phyloP scores from a whole-genome alignment of 2,329 filamentous ascomycete species.

The Coniella lustricola region DNA sequence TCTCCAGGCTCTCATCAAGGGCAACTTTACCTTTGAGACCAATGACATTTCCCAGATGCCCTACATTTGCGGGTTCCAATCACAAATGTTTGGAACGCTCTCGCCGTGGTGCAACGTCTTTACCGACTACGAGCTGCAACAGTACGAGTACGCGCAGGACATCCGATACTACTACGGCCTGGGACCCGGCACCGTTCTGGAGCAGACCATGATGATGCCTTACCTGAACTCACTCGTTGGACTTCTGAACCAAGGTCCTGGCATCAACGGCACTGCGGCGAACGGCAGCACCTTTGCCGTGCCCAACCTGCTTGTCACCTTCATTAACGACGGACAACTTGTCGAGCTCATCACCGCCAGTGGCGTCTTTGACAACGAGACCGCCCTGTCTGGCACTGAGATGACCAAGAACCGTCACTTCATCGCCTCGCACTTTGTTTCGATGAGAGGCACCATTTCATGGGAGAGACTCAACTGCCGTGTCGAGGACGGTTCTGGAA shows the following conservation, averaged over 20 bases:
- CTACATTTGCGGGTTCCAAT: constrained; percentile 64
- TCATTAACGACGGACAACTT: constrained; percentile 61
- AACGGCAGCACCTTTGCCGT: constrained; percentile 41
- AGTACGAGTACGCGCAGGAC: constrained; percentile 63
- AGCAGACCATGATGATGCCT: constrained; percentile 54
- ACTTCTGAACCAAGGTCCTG: constrained; percentile 46
- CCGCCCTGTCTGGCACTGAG: constrained; percentile 37
- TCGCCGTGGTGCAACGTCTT: constrained; percentile 59
- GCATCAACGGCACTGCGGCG: constrained; percentile 36
- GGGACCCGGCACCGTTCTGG: constrained; percentile 48
- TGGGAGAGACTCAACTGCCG: constrained; percentile 56
- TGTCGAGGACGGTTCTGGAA: constrained; percentile 6
- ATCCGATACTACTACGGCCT: constrained; percentile 61
- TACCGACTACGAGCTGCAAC: constrained; percentile 51
- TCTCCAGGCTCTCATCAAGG: constrained; percentile 45
- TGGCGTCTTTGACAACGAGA: constrained; percentile 54
- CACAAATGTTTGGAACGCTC: constrained; percentile 54
- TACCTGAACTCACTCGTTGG: constrained; percentile 47
- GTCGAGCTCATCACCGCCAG: constrained; percentile 52
- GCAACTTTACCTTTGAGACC: constrained; percentile 46
- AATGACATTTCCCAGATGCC: constrained; percentile 52
- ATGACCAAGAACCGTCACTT: constrained; percentile 44
- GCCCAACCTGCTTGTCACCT: constrained; percentile 52
- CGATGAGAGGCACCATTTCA: constrained; percentile 59
- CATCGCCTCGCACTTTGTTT: constrained; percentile 47